phyloP scores from a whole-genome alignment of 2,329 filamentous ascomycete genomes.

The Penicillium sp. region DNA sequence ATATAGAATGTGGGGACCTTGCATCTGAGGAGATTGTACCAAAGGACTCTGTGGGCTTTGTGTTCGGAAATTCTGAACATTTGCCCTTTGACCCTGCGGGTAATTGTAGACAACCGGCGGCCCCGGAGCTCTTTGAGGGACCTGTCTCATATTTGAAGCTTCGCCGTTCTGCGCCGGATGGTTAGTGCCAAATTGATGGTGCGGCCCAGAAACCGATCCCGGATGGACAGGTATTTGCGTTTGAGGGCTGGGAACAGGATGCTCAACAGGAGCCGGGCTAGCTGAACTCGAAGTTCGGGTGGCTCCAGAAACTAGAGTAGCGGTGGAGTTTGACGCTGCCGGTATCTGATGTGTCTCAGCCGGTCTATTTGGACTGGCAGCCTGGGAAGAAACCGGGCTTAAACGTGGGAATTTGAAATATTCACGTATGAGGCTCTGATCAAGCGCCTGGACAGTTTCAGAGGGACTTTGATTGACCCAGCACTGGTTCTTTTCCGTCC shows the following conservation, averaged over 20 bases:
- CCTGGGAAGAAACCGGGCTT: neutral
- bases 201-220: neutral
- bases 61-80: neutral
- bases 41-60: neutral
- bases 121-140: neutral
- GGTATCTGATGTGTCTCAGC: neutral
- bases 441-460: neutral
- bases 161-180: neutral
- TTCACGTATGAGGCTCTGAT: neutral
- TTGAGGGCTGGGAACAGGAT: neutral
- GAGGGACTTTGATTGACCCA: neutral
- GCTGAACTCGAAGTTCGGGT: neutral
- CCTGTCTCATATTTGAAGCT: neutral
- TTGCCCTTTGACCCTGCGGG: neutral
- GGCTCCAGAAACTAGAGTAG: neutral
- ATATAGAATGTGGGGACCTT: neutral
- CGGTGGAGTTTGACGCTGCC: neutral
- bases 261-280: neutral
- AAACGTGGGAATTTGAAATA: slow-evolving; percentile 1
- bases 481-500: neutral
- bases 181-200: neutral
- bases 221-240: neutral
- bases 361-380: neutral
- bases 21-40: neutral
- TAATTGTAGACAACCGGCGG: neutral